A percentile compares a stretch with the other conserved stretches of the same genome.
phyloP scores from a whole-genome alignment of 208 protist species.

The Strigomonas galati region DNA sequence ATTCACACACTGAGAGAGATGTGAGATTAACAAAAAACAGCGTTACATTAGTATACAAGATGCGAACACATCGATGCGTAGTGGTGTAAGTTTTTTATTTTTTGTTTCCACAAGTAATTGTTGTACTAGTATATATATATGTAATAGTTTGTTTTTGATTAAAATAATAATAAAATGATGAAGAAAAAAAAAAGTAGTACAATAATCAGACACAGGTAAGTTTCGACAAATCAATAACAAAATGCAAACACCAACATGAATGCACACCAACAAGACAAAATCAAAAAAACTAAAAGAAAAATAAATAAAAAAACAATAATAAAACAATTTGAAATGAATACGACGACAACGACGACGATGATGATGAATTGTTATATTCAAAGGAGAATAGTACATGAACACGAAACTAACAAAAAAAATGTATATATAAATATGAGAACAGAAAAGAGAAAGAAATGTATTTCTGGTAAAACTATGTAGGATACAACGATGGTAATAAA shows the following conservation, averaged over 20 bases:
- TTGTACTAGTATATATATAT: background rate
- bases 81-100: too few relatives aligned
- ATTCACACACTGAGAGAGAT: too few relatives aligned
- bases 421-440: background rate
- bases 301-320: slow-evolving; percentile 7
- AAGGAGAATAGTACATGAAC: slow-evolving; percentile 11
- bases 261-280: background rate
- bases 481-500: slow-evolving; percentile 4
- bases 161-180: background rate
- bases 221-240: background rate
- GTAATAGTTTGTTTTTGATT: background rate
- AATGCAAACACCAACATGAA: background rate
- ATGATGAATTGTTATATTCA: slow-evolving; percentile 9
- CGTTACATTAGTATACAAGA: too few relatives aligned
- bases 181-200: background rate
- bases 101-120: too few relatives aligned
- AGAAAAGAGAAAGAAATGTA: slow-evolving; percentile 9
- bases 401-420: slow-evolving; percentile 12
- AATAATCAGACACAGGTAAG: background rate
- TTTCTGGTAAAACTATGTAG: background rate
- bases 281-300: slow-evolving; percentile 18
- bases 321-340: slow-evolving; percentile 9
- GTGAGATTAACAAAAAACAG: too few relatives aligned
- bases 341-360: slow-evolving; percentile 8
- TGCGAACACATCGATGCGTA: too few relatives aligned